A percentile compares a stretch with the other conserved stretches of the same genome.
Evolutionary conservation across 768 basidiomycete species (phyloP).

Genomic region (Suillus cothurnatus): DNA sequence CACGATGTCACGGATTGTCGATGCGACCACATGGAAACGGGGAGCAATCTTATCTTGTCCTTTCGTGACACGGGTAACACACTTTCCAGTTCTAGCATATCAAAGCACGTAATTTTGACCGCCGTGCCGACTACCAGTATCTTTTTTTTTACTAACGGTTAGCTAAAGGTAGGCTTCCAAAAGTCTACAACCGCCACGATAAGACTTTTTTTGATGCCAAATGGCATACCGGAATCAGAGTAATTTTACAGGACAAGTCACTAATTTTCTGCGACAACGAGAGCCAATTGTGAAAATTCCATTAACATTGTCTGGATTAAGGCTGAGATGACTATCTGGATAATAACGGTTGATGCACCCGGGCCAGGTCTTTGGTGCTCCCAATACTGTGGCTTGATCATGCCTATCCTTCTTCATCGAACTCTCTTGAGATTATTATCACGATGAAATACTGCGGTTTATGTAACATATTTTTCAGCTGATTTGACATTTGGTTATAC

Average conservation of each 20-base stretch:
- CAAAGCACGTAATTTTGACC: not conserved
- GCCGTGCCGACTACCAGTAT: too few relatives aligned
- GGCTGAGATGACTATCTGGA: not conserved
- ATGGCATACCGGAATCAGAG: not conserved
- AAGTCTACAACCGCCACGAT: not conserved
- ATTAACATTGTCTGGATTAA: not conserved
- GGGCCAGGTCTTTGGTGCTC: not conserved
- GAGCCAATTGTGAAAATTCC: not conserved
- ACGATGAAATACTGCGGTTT: not conserved
- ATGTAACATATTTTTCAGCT: not conserved
- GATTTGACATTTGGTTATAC: not conserved
- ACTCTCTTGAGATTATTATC: too few relatives aligned
- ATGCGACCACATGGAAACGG: not conserved
- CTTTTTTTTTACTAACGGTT: not conserved
- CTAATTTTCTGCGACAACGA: not conserved
- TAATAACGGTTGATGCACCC: not conserved
- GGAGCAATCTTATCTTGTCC: too few relatives aligned
- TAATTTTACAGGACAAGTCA: not conserved
- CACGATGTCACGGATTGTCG: not conserved
- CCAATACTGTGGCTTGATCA: not conserved
- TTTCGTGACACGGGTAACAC: not conserved
- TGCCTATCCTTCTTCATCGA: not conserved
- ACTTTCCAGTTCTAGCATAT: not conserved
- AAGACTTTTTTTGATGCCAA: not conserved
- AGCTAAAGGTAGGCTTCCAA: not conserved